A percentile compares a stretch with the other conserved stretches of the same genome.
Evolutionary conservation across 805 yeast genomes (phyloP).

Genomic region (Wickerhamiella allomyrinae): DNA sequence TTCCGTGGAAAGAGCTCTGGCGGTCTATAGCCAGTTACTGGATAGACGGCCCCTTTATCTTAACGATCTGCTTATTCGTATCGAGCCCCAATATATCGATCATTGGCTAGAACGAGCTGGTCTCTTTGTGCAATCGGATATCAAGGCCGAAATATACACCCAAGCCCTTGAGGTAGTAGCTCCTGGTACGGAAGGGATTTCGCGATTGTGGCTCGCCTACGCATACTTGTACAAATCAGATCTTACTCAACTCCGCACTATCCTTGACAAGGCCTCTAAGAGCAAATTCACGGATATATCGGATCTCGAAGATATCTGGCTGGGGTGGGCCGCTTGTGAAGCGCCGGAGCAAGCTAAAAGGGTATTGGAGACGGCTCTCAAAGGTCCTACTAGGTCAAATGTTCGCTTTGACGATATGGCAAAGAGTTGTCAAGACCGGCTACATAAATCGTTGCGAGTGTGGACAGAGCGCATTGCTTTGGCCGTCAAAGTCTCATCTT

Average conservation of each 20-base stretch:
- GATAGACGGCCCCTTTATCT: conserved; percentile 42
- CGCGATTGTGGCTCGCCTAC: neutral
- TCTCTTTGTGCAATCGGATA: conserved; percentile 28
- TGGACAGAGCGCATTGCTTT: conserved; percentile 69
- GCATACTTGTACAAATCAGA: neutral
- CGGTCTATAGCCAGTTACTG: conserved; percentile 39
- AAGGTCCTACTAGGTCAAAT: conserved; percentile 21
- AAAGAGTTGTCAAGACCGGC: conserved; percentile 40
- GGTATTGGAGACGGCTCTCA: conserved; percentile 31
- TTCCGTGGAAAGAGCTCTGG: conserved; percentile 32
- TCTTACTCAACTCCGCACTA: conserved; percentile 25
- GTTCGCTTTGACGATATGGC: neutral
- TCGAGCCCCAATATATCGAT: conserved; percentile 44
- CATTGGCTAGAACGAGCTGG: conserved; percentile 56
- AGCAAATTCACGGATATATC: conserved; percentile 51
- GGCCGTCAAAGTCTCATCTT: conserved; percentile 36
- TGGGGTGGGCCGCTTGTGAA: conserved; percentile 63
- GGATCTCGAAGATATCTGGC: conserved; percentile 57
- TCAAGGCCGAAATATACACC: conserved; percentile 42
- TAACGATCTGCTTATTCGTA: conserved; percentile 54
- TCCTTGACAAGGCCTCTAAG: conserved; percentile 49
- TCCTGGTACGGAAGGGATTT: conserved; percentile 10
- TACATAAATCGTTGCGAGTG: conserved; percentile 45
- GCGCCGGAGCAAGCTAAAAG: conserved; percentile 32
- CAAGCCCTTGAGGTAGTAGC: conserved; percentile 49